These are phyloP conservation scores for Talaromyces islandicus DNA, from an alignment of 2,329 filamentous ascomycete species.

Conservation along the genomic window DNA sequence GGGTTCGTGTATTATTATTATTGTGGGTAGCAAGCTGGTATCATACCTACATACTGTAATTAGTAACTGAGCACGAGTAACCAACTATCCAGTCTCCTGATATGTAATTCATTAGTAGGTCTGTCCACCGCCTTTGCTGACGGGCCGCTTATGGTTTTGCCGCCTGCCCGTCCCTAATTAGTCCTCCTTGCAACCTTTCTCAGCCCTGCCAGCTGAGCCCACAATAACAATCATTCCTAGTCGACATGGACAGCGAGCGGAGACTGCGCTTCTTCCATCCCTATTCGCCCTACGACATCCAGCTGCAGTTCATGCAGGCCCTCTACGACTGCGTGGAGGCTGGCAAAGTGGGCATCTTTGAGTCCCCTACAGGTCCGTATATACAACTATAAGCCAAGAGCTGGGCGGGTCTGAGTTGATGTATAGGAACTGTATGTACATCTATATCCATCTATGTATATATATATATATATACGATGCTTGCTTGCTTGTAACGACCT, in stretches of 20 bases:
- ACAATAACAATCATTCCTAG: too few species aligned
- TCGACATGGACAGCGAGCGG: conserved; percentile 25
- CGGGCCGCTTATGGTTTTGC: neutral
- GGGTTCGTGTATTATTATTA: neutral
- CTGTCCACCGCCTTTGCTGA: neutral
- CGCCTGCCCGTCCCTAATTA: neutral
- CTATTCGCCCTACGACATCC: conserved; percentile 80
- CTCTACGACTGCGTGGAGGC: conserved; percentile 73
- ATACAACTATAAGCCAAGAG: neutral
- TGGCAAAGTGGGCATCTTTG: conserved; percentile 79
- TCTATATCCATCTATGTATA: too few species aligned
- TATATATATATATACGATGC: neutral
- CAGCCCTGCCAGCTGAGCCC: neutral
- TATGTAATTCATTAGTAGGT: neutral
- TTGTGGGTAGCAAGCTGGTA: neutral
- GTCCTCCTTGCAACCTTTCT: neutral
- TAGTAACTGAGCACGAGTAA: neutral
- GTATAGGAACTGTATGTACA: conserved; percentile 6
- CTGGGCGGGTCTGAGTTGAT: neutral
- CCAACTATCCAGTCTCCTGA: neutral
- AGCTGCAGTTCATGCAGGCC: conserved; percentile 78
- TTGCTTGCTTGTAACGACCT: neutral
- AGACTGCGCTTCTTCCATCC: conserved; percentile 72
- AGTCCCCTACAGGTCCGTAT: conserved; percentile 78
- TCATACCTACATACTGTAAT: too few species aligned